These are phyloP conservation scores for Phialocephala subalpina DNA, from an alignment of 2,329 filamentous ascomycete species.

Conservation along the genomic window DNA sequence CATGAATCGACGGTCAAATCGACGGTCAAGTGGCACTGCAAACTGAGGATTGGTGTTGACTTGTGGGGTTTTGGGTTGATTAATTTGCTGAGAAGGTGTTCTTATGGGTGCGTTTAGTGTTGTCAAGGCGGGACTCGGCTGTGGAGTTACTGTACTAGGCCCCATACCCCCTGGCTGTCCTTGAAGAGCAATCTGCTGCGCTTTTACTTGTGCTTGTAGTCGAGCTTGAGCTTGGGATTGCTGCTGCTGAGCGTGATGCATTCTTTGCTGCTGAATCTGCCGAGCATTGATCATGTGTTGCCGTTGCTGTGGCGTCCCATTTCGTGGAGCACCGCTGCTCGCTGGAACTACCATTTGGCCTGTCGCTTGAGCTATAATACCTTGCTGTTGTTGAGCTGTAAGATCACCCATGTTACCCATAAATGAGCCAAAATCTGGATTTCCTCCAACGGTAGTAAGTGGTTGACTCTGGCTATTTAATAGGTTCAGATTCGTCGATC, in stretches of 20 bases:
- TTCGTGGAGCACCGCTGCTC: constrained; percentile 39
- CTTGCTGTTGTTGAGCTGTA: constrained; percentile 42
- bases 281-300: constrained; percentile 42
- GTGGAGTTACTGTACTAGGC: constrained; percentile 55
- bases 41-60: constrained; percentile 57
- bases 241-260: constrained; percentile 38
- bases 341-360: constrained; percentile 45
- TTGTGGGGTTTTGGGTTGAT: constrained; percentile 42
- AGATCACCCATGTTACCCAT: constrained; percentile 42
- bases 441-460: constrained; percentile 38
- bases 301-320: constrained; percentile 43
- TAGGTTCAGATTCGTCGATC: constrained; percentile 44
- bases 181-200: constrained; percentile 58
- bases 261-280: constrained; percentile 40
- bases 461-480: constrained; percentile 40
- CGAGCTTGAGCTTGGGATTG: constrained; percentile 38
- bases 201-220: constrained; percentile 45
- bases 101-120: constrained; percentile 63
- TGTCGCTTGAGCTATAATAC: constrained; percentile 40
- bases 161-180: constrained; percentile 62
- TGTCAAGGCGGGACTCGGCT: constrained; percentile 66
- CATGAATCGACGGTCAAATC: constrained; percentile 62
- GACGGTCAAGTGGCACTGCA: constrained; percentile 58
- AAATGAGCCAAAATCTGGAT: constrained; percentile 40
- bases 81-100: constrained; percentile 41